These are phyloP conservation scores for Saccharomyces cerevisiae DNA, from an alignment of 805 yeast species.

Conservation along the genomic window DNA sequence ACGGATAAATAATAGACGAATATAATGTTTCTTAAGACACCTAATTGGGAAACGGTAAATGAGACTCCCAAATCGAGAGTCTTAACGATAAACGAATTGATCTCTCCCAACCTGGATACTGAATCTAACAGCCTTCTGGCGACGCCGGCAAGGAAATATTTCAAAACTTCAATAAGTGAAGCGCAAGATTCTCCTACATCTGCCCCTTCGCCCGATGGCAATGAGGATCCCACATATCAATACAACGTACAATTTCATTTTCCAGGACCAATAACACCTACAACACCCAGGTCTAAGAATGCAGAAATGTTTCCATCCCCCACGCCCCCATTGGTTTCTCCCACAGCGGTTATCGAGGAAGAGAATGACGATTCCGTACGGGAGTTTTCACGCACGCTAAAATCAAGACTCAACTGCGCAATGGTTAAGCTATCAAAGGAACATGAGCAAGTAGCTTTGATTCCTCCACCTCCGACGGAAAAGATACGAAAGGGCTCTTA, in stretches of 20 bases:
- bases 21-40: not conserved
- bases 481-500: not conserved
- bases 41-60: not conserved
- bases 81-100: not conserved
- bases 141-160: not conserved
- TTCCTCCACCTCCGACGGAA: not conserved
- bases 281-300: conserved; percentile 27
- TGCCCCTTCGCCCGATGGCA: not conserved
- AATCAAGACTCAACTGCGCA: conserved; percentile 36
- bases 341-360: conserved; percentile 10
- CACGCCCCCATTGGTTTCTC: conserved; percentile 26
- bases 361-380: conserved; percentile 32
- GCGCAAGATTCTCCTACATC: not conserved
- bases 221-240: not conserved
- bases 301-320: conserved; percentile 27
- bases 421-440: conserved; percentile 31
- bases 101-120: not conserved
- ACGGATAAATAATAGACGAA: not conserved
- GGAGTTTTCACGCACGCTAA: conserved; percentile 33
- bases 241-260: not conserved
- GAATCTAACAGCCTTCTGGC: not conserved
- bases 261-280: conserved; percentile 16
- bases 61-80: not conserved
- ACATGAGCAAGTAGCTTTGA: not conserved
- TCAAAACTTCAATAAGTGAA: not conserved